A percentile compares a stretch with the other conserved stretches of the same genome.
phyloP scores from a whole-genome alignment of 805 yeast species.

The Diddensiella santjacobensis region DNA sequence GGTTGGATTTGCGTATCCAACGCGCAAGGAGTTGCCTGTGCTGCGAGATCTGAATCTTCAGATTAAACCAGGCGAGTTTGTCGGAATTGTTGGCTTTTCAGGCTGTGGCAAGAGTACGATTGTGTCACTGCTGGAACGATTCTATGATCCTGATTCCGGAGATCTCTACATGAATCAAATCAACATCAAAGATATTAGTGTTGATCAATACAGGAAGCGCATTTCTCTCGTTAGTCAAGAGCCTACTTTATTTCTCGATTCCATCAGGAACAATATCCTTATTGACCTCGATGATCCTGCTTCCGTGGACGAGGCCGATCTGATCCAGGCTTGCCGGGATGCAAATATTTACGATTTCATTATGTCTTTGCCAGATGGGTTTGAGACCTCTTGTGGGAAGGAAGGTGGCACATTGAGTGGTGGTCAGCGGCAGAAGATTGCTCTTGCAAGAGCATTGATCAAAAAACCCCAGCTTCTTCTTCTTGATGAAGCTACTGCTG shows the following conservation, averaged over 20 bases:
- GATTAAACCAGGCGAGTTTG: slow-evolving; percentile 47
- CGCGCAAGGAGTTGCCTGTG: slow-evolving; percentile 51
- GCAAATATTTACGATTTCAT: slow-evolving; percentile 60
- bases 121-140: slow-evolving; percentile 47
- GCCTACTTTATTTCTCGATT: slow-evolving; percentile 54
- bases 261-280: slow-evolving; percentile 51
- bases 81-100: slow-evolving; percentile 66
- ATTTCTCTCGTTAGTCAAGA: slow-evolving; percentile 63
- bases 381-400: slow-evolving; percentile 53
- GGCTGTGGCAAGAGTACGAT: slow-evolving; percentile 63
- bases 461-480: slow-evolving; percentile 61
- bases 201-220: slow-evolving; percentile 45
- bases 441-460: slow-evolving; percentile 69
- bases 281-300: slow-evolving; percentile 39
- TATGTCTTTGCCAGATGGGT: slow-evolving; percentile 54
- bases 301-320: slow-evolving; percentile 38
- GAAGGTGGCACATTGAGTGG: slow-evolving; percentile 62
- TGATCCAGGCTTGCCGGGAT: slow-evolving; percentile 45
- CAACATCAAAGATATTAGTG: slow-evolving; percentile 46
- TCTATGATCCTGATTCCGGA: slow-evolving; percentile 49
- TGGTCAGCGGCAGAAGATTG: slow-evolving; percentile 74
- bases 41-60: slow-evolving; percentile 48
- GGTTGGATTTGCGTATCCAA: slow-evolving; percentile 63
- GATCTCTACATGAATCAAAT: slow-evolving; percentile 49
- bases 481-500: slow-evolving; percentile 68